A percentile compares a stretch with the other conserved stretches of the same genome.
phyloP scores from a whole-genome alignment of 2,329 filamentous ascomycete genomes.

The Calonectria hawksworthii region DNA sequence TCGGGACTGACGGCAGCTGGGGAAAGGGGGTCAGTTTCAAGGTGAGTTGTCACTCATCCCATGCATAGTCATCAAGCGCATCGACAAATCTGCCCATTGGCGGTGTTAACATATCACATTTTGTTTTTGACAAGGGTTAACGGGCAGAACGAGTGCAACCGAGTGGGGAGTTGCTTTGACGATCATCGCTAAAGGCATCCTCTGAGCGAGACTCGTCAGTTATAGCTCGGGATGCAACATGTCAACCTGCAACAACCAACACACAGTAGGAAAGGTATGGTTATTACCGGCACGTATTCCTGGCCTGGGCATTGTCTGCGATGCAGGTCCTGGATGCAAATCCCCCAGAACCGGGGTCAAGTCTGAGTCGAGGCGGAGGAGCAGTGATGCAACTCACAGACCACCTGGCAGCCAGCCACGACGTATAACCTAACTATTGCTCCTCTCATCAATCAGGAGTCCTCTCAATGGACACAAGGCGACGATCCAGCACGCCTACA shows the following conservation, averaged over 20 bases:
- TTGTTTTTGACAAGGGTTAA: conserved; percentile 8
- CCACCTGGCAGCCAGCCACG: background rate
- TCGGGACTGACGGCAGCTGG: background rate
- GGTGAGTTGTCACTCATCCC: conserved; percentile 23
- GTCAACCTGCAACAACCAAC: background rate
- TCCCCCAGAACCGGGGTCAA: conserved; percentile 24
- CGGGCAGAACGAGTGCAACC: background rate
- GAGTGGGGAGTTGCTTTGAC: conserved; percentile 2
- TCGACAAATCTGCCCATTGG: background rate
- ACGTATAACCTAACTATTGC: background rate
- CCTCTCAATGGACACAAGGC: background rate
- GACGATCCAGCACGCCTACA: too few relatives aligned
- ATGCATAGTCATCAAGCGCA: conserved; percentile 21
- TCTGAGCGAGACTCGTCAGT: background rate
- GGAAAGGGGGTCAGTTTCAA: conserved; percentile 9
- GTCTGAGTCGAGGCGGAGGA: background rate
- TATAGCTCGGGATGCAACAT: background rate
- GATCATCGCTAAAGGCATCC: conserved; percentile 3
- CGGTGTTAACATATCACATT: background rate
- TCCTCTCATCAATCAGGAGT: background rate
- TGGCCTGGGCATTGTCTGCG: conserved; percentile 29
- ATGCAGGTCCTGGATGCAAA: conserved; percentile 43
- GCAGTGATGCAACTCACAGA: background rate
- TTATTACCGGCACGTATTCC: background rate
- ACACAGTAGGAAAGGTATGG: background rate